A percentile compares a stretch with the other conserved stretches of the same genome.
These are phyloP conservation scores for Artemisia tridentata DNA, from an alignment of 129 eudicot species.

Conservation along the genomic window DNA sequence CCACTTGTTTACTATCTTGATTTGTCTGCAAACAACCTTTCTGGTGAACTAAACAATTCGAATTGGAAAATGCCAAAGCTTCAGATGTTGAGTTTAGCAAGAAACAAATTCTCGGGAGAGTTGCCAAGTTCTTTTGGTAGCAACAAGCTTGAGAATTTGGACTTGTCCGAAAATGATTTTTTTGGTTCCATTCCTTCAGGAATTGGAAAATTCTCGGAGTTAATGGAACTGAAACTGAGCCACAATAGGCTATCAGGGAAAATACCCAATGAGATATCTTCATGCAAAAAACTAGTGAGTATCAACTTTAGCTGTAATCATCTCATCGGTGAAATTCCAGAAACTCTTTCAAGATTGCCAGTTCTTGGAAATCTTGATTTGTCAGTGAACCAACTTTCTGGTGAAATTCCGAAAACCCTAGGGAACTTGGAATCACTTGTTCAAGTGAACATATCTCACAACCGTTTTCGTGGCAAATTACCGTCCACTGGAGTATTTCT, in stretches of 20 bases:
- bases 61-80: conserved; percentile 75
- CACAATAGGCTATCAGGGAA: conserved; percentile 49
- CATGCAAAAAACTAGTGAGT: conserved; percentile 65
- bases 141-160: conserved; percentile 63
- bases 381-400: conserved; percentile 65
- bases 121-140: conserved; percentile 65
- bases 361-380: conserved; percentile 79
- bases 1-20: conserved; percentile 74
- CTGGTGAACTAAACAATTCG: conserved; percentile 36
- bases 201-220: conserved; percentile 47
- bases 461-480: conserved; percentile 57
- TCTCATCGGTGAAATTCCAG: conserved; percentile 59
- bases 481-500: conserved; percentile 75
- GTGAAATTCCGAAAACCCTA: conserved; percentile 52
- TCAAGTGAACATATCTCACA: conserved; percentile 68
- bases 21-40: conserved; percentile 52
- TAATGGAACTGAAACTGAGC: conserved; percentile 52
- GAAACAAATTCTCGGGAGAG: conserved; percentile 51
- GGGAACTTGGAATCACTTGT: conserved; percentile 73
- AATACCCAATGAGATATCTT: conserved; percentile 64
- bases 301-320: conserved; percentile 63
- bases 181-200: conserved; percentile 51
- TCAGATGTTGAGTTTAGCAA: conserved; percentile 73
- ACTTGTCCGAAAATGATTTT: conserved; percentile 59
- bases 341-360: conserved; percentile 54